Evolutionary conservation across 2,329 filamentous ascomycete species (phyloP), one percentile per base, ranked within the genome.

Genomic region (Pseudocercospora fuligena): DNA sequence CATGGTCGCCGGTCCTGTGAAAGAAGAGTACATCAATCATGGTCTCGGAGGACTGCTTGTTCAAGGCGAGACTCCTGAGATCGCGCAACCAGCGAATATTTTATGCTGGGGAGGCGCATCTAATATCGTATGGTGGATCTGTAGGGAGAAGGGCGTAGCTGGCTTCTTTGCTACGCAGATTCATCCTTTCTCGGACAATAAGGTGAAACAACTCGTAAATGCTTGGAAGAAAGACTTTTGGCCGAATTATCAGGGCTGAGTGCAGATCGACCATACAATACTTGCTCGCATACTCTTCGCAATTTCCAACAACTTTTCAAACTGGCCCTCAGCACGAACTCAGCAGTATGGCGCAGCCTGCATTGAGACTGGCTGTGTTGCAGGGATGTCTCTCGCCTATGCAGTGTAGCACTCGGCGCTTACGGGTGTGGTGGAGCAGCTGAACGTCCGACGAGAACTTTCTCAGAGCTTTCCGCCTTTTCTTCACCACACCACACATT

Each of bases 151-250:
- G 21, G 66, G 63, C 2, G 54, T 68, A 7, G 66, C 66, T 6
- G 63, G 63, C 8, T 59, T 68, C 40, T 64, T 68, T 57, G 66
- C 54, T 19, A 68, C 66, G 54, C 66, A 66, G 56, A 59, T 68
- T 19, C 40, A 23, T 25, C 63, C 63, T 21, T 68, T 65, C 36
- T 63, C 36, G 23, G 63, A 65, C 31, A 25, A 31, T 46, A 62
- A 65, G 59, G 53, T 63, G 5, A 46, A 59, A 47, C 58, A 65
- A 14, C 23, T 65, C 9, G 61, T 64, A 1, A 61, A 60, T 36
- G 66, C 61, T 31, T 67, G 66, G 66, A 67, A 64, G 62, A 65
- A 65, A 31, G 66, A 67, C 29, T 64, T 64, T 43, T 67, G 66
- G 66, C 21, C 21, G 43, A 16, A 33, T 14, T 51, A 19, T 27